Base-by-base conservation (phyloP, 768 basidiomycete genomes). In the Lactarius akahatsu region DNA sequence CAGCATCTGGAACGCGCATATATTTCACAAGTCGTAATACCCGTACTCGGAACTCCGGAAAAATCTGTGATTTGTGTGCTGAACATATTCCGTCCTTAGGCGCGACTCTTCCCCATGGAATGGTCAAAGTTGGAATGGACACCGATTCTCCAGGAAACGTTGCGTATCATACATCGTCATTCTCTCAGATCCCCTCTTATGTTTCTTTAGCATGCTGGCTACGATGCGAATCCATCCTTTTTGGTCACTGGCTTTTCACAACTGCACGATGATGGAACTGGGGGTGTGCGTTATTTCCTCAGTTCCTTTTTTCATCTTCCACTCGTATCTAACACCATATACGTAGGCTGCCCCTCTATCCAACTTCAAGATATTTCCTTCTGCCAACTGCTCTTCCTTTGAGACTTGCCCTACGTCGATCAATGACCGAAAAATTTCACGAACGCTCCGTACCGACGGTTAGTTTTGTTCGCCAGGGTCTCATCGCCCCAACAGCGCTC, bases 71-170 rank as follows among this genome's bases (percentile, higher is more conserved):
- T 20, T 18, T 58, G 55, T 56, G 20, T 56, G 5, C 38, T 58
- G n/a, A 58, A 16, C 5, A n/a, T 13, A 58, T n/a, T n/a, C 34
- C 18, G 4, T 15, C 26, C 38, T n/a, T 55, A 86, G 86, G 87
- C 52, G 86, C 85, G 0, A 87, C 85, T 2, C 71, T 86, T 26
- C 87, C 87, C 2, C 86, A 88, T 74, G 86, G 87, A n/a, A 86
- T 88, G 86, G 80, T 83, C 18, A 89, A 89, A 76, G 81, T 77
- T 2, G 87, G 86, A 8, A 83, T 87, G 81, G 86, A 89, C 71
- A 87, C 86, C 0, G 84, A 88, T 70, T 85, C 85, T 15, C 84
- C 85, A 3, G 83, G 81, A 71, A 85, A 85, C 72, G 85, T 85
- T 32, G 69, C 40, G 79, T 72, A 30, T 13, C 70, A 72, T 71